Conservation (phyloP, 2,329 filamentous ascomycete species). For the Ophiosphaerella korrae region DNA sequence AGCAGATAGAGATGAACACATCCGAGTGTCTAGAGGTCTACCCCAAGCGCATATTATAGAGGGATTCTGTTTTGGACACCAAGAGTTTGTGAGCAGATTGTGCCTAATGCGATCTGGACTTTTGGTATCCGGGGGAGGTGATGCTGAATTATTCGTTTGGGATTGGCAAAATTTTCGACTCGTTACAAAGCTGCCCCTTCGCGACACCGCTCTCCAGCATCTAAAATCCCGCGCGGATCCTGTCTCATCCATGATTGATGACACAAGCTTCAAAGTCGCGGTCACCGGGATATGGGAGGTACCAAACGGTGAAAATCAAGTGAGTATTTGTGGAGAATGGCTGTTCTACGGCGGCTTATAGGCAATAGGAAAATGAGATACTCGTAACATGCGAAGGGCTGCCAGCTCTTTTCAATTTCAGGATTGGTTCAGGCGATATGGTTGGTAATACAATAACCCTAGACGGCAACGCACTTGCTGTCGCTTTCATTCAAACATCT, state of each 20-base stretch:
- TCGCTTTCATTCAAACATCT: conserved; percentile 40
- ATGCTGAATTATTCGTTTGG: conserved; percentile 80
- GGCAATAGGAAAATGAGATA: conserved; percentile 31
- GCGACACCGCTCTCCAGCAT: conserved; percentile 28
- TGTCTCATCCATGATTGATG: conserved; percentile 9
- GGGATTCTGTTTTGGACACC: conserved; percentile 85
- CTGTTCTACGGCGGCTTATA: conserved; percentile 6
- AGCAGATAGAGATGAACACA: conserved; percentile 78
- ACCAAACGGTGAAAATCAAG: conserved; percentile 26
- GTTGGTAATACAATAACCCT: conserved; percentile 52
- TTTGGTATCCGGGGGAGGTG: conserved; percentile 86
- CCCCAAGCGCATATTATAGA: conserved; percentile 90
- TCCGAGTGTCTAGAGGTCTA: conserved; percentile 80
- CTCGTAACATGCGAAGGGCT: conserved; percentile 52
- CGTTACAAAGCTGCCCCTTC: conserved; percentile 57
- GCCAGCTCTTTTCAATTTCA: conserved; percentile 69
- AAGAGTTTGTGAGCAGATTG: conserved; percentile 79
- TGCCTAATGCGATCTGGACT: conserved; percentile 68
- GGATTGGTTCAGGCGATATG: conserved; percentile 54
- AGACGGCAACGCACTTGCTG: conserved; percentile 69
- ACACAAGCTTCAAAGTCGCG: conserved; percentile 45
- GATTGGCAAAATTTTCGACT: conserved; percentile 70
- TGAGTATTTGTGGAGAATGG: conserved; percentile 48
- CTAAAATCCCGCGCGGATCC: conserved; percentile 23
- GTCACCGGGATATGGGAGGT: conserved; percentile 59